phyloP scores from a whole-genome alignment of 306 rosid genomes.

The Cotoneaster glaucophyllus region DNA sequence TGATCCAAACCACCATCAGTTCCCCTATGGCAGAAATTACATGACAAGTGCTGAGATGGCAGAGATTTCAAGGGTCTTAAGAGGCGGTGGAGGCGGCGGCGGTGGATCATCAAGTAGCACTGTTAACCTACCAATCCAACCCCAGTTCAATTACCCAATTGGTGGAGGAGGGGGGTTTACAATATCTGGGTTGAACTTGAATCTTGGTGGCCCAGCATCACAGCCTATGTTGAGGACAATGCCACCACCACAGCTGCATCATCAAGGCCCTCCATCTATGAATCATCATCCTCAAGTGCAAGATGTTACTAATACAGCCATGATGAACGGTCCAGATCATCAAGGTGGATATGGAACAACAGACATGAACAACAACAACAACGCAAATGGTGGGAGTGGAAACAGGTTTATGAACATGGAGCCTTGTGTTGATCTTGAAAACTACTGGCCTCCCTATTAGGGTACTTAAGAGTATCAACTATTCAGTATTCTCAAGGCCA shows the following conservation, averaged over 20 bases:
- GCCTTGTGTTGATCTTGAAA: slow-evolving; percentile 69
- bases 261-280: neutral
- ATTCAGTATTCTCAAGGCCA: neutral
- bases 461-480: neutral
- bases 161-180: slow-evolving; percentile 45
- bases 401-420: slow-evolving; percentile 63
- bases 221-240: slow-evolving; percentile 33
- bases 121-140: slow-evolving; percentile 34
- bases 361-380: slow-evolving; percentile 33
- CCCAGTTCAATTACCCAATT: slow-evolving; percentile 37
- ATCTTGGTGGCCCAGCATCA: slow-evolving; percentile 42
- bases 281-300: slow-evolving; percentile 23
- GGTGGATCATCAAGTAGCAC: slow-evolving; percentile 23
- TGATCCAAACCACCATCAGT: slow-evolving; percentile 39
- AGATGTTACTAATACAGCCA: slow-evolving; percentile 29
- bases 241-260: slow-evolving; percentile 14
- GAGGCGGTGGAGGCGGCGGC: slow-evolving; percentile 14
- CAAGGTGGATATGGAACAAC: slow-evolving; percentile 34
- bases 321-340: slow-evolving; percentile 28
- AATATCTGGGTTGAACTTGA: slow-evolving; percentile 61
- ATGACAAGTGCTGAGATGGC: slow-evolving; percentile 46
- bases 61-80: slow-evolving; percentile 48
- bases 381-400: slow-evolving; percentile 17
- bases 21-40: slow-evolving; percentile 53
- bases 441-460: slow-evolving; percentile 70